Evolutionary conservation across 495 filamentous ascomycete species (phyloP), one percentile per base, ranked within the genome.

Genomic region (Penicillium coffeae): DNA sequence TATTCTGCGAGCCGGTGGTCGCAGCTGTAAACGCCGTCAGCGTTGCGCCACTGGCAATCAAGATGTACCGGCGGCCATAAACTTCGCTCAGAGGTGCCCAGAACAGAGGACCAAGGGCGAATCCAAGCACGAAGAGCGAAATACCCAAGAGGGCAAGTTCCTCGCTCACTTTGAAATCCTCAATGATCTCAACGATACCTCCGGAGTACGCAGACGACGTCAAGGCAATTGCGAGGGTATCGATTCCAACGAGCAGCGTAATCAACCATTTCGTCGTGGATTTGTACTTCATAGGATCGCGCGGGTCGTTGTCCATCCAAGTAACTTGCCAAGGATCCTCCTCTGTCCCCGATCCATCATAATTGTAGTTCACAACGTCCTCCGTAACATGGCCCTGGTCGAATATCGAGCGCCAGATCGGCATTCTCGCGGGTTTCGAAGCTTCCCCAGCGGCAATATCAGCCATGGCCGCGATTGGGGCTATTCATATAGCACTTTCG

Each of bases 261-360:
- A 84, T 76, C 14, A 25, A n/a, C 27, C 43, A 52, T 37, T 42
- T 42, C 52, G 47, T 80, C 79, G 86, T 64, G 83, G 83, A 54
- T 69, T 74, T 22, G 48, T 57, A 13, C 42, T 42, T 12, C 69
- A 83, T 76, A 1, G 84, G 80, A 62, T 87, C 80, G 38, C 76
- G 68, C 1, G 69, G 65, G 62, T 89, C 85, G 19, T 78, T 57
- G 3, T 75, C 73, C 0, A 87, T 70, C 61, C 79, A 88, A 21
- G 80, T 77, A 50, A 88, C 81, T 20, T 85, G 55, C 50, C 77
- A 88, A 2, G 85, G 85, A 22, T 83, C 76, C 3, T 81, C 76
- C 27, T 71, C 62, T 8, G 84, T 87, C 34, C 85, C 85, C 1
- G 69, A 55, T 1, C 85, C 85, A 25, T 63, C 52, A 56, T 86